Percentiles rank a stretch among this genome's conserved stretches.
Conservation (phyloP, 2,329 filamentous ascomycete species). For the Chaetomium globosum region DNA sequence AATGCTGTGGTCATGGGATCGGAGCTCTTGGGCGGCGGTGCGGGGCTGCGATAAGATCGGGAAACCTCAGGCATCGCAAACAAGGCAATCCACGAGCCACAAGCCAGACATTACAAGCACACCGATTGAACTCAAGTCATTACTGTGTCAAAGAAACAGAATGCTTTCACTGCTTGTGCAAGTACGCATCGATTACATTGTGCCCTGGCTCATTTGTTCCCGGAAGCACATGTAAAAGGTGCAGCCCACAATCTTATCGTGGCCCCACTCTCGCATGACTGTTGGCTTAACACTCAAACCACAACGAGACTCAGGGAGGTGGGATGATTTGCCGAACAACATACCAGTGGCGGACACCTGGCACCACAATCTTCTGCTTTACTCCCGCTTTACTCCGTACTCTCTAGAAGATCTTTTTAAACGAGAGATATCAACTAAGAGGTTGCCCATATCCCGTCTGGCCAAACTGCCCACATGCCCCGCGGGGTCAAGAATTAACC, state of each 20-base stretch:
- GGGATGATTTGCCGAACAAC: not conserved
- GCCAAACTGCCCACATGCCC: not conserved
- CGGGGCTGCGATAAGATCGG: not conserved
- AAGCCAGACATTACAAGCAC: not conserved
- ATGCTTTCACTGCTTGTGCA: not conserved
- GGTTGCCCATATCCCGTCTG: not conserved
- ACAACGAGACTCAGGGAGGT: not conserved
- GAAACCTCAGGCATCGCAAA: not conserved
- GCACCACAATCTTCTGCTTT: not conserved
- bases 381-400: not conserved
- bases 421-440: not conserved
- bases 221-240: not conserved
- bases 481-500: not conserved
- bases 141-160: not conserved
- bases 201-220: too few relatives aligned
- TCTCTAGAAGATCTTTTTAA: not conserved
- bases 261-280: not conserved
- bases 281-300: not conserved
- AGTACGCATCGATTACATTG: not conserved
- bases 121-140: not conserved
- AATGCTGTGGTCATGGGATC: conserved; percentile 8
- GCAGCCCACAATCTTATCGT: not conserved
- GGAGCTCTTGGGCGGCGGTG: not conserved
- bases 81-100: not conserved
- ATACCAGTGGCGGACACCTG: not conserved